phyloP scores from a whole-genome alignment of 176 grass and related monocot genomes.

The Lolium multiflorum region DNA sequence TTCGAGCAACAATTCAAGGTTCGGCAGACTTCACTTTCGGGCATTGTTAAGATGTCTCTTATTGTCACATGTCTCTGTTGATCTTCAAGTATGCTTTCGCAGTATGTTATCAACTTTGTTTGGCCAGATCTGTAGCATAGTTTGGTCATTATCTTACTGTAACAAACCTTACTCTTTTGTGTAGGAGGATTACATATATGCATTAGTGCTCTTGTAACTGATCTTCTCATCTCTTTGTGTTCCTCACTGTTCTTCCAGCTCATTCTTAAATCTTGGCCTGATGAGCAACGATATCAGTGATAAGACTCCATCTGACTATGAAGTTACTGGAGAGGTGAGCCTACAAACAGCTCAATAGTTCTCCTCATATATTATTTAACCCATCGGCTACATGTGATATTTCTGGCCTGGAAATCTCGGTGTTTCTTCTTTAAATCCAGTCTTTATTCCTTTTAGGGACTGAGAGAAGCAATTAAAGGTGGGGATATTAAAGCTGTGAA shows the following conservation, averaged over 20 bases:
- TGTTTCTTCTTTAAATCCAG: neutral
- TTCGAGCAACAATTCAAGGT: conserved; percentile 91
- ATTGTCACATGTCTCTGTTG: conserved; percentile 7
- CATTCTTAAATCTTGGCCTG: conserved; percentile 82
- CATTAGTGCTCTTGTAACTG: neutral
- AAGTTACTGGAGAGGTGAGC: conserved; percentile 89
- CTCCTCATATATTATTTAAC: conserved; percentile 12
- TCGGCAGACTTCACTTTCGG: conserved; percentile 18
- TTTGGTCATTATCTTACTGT: neutral
- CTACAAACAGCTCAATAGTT: neutral
- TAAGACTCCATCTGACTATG: conserved; percentile 66
- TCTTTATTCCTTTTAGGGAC: conserved; percentile 63
- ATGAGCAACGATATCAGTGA: conserved; percentile 62
- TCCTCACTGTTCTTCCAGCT: conserved; percentile 43
- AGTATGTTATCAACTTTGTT: neutral
- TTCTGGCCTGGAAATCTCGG: neutral
- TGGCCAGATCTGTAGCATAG: neutral
- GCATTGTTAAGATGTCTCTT: conserved; percentile 7
- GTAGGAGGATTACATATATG: neutral
- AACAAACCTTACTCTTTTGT: neutral
- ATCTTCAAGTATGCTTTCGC: neutral
- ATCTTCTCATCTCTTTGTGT: neutral
- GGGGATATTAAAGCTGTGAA: conserved; percentile 76
- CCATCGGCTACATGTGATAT: neutral
- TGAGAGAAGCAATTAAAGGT: conserved; percentile 97